Conservation (phyloP, 2,329 filamentous ascomycete genomes). For the Trichoderma sp. region DNA sequence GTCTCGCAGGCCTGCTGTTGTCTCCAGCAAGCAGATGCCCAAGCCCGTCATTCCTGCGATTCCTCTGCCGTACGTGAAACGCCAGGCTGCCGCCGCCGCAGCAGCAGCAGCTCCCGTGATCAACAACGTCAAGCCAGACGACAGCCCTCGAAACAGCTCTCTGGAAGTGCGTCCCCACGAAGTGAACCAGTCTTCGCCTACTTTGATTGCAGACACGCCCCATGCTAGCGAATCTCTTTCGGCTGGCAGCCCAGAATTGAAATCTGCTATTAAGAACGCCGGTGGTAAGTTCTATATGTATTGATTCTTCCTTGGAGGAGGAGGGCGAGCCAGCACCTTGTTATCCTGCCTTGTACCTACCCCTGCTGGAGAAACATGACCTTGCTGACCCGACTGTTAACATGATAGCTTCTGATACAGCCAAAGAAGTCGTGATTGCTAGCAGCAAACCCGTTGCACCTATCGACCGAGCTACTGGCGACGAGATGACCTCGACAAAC, state of each 20-base stretch:
- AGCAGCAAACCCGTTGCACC: background rate
- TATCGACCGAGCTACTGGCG: background rate
- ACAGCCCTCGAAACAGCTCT: background rate
- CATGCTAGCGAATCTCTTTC: constrained; percentile 12
- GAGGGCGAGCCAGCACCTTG: background rate
- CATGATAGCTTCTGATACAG: background rate
- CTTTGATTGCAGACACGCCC: background rate
- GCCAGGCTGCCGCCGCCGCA: constrained; percentile 35
- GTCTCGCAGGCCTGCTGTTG: constrained; percentile 28
- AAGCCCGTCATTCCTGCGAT: constrained; percentile 40
- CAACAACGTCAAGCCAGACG: background rate
- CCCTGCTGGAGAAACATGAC: background rate
- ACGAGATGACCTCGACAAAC: background rate
- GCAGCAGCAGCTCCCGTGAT: constrained; percentile 31
- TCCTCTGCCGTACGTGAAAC: constrained; percentile 40
- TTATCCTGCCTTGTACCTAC: background rate
- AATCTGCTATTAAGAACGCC: background rate
- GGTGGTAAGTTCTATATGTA: constrained; percentile 9
- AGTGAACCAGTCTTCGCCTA: background rate
- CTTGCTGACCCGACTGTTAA: background rate
- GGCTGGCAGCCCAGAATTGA: background rate
- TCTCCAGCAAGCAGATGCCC: constrained; percentile 30
- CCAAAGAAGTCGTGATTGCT: background rate
- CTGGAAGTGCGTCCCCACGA: background rate
- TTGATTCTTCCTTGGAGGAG: background rate